These are phyloP conservation scores for Amesomyces nigricolor DNA, from an alignment of 2,329 filamentous ascomycete species.

Conservation along the genomic window DNA sequence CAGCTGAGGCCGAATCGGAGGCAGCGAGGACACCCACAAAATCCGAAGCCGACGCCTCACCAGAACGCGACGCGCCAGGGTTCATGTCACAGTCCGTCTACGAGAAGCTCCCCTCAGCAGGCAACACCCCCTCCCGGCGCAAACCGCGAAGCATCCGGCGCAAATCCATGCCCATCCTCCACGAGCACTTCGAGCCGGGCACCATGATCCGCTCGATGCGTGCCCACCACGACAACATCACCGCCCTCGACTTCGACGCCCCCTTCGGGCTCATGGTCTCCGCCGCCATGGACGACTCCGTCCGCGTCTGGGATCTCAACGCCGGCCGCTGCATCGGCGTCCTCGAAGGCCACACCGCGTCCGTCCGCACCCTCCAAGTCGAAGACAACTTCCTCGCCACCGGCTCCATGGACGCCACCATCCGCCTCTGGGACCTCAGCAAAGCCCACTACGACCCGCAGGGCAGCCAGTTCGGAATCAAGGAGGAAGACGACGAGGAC, in stretches of 20 bases:
- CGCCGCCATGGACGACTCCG: conserved; percentile 84
- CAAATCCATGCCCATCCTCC: conserved; percentile 88
- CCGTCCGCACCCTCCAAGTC: conserved; percentile 85
- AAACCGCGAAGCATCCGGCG: conserved; percentile 56
- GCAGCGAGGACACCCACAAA: conserved; percentile 47
- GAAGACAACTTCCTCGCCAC: conserved; percentile 95
- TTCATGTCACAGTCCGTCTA: conserved; percentile 99
- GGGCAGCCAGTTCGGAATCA: conserved; percentile 54
- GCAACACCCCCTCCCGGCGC: conserved; percentile 45
- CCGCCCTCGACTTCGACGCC: conserved; percentile 91
- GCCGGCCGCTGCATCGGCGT: conserved; percentile 86
- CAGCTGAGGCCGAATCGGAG: conserved; percentile 53
- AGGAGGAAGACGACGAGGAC: conserved; percentile 56
- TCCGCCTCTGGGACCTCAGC: conserved; percentile 90
- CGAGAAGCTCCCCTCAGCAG: conserved; percentile 68
- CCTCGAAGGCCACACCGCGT: conserved; percentile 90
- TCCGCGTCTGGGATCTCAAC: conserved; percentile 94
- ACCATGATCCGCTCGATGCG: conserved; percentile 82
- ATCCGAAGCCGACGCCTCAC: conserved; percentile 49
- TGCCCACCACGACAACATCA: conserved; percentile 82
- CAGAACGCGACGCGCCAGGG: conserved; percentile 43
- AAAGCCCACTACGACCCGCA: conserved; percentile 77
- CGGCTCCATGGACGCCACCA: conserved; percentile 89
- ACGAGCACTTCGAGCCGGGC: conserved; percentile 90
- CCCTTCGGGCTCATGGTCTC: conserved; percentile 95